Evolutionary conservation across 306 rosid genomes (phyloP).

Genomic region (Trifolium repens): DNA sequence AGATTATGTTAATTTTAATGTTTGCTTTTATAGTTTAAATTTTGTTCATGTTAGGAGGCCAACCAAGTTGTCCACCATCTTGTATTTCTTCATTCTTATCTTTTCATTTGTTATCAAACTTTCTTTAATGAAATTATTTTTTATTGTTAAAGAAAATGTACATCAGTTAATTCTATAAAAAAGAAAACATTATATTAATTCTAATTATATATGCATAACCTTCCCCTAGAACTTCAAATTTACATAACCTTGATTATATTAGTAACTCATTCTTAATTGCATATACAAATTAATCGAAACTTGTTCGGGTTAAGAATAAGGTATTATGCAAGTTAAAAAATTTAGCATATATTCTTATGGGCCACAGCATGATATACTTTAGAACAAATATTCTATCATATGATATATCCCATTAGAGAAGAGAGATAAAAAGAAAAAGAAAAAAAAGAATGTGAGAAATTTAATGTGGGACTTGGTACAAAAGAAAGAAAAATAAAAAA

Average conservation of each 20-base stretch:
- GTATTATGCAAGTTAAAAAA: slow-evolving; percentile 36
- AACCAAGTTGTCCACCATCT: too few relatives aligned
- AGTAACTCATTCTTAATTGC: slow-evolving; percentile 14
- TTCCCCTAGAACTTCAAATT: too few relatives aligned
- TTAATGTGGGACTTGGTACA: neutral
- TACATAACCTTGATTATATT: neutral
- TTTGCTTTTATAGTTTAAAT: too few relatives aligned
- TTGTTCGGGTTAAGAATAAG: slow-evolving; percentile 31
- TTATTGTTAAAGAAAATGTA: too few relatives aligned
- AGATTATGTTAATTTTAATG: too few relatives aligned
- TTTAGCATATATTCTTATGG: slow-evolving; percentile 55
- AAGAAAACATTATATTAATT: too few relatives aligned
- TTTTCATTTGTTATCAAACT: too few relatives aligned
- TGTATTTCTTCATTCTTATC: too few relatives aligned
- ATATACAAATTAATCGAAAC: slow-evolving; percentile 16
- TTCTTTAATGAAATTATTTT: too few relatives aligned
- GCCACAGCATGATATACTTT: slow-evolving; percentile 52
- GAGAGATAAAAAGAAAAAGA: neutral
- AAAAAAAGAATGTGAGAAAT: neutral
- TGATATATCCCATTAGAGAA: neutral
- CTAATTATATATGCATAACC: too few relatives aligned
- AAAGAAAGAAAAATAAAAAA: neutral
- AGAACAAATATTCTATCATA: slow-evolving; percentile 16
- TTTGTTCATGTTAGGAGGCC: too few relatives aligned
- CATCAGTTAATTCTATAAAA: too few relatives aligned